Percentiles rank a stretch among this genome's conserved stretches.
Evolutionary conservation across 1,139 yeast species (phyloP).

Genomic region (Saccharomyces hybrid): DNA sequence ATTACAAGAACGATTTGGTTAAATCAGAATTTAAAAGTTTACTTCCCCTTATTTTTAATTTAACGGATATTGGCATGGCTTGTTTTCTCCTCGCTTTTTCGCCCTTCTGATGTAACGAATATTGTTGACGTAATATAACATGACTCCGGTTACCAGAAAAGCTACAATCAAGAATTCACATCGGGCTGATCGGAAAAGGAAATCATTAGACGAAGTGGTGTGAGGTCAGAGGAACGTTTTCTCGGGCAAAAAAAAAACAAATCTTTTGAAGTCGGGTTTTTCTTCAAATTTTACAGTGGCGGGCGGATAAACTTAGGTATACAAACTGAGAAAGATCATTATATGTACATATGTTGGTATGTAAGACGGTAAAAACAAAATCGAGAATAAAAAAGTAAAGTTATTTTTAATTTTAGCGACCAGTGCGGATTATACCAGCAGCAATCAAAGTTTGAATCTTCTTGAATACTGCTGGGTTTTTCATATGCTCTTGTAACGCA

Average conservation of each 20-base stretch:
- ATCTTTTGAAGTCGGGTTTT: no score
- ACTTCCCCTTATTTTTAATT: background rate
- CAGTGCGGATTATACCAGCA: conserved; percentile 92
- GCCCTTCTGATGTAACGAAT: background rate
- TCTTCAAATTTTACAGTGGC: no score
- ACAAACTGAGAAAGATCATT: background rate
- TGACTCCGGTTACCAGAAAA: background rate
- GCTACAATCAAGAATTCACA: no score
- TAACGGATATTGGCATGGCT: background rate
- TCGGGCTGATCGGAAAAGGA: background rate
- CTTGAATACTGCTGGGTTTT: conserved; percentile 84
- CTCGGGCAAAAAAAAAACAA: no score
- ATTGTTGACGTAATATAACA: background rate
- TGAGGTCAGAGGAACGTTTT: no score
- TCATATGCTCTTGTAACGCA: conserved; percentile 96
- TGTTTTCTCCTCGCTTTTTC: background rate
- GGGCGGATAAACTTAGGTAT: background rate
- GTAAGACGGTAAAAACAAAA: background rate
- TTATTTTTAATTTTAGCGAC: conserved; percentile 6
- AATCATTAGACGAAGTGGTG: no score
- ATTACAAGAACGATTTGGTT: background rate
- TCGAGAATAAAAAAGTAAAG: background rate
- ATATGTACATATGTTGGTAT: background rate
- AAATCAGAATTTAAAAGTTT: background rate
- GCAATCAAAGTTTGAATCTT: conserved; percentile 89